phyloP scores from a whole-genome alignment of 441 rosid genomes.

The Aquilaria agallochum region DNA sequence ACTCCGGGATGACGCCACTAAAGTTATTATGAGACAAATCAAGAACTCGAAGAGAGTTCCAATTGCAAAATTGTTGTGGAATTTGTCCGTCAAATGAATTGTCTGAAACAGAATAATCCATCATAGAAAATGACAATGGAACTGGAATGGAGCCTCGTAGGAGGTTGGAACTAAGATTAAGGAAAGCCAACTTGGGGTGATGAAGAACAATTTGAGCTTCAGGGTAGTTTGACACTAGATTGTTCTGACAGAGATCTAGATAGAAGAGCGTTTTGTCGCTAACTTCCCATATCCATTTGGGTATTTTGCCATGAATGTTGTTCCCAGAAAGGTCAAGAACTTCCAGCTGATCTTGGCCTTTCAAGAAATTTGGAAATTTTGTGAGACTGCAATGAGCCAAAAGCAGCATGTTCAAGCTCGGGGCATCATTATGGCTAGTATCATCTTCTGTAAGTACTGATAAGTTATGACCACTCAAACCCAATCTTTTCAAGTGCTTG shows the following conservation, averaged over 20 bases:
- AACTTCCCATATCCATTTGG: too few species aligned
- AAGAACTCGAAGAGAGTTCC: not conserved
- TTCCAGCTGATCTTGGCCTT: slow-evolving; percentile 9
- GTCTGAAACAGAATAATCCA: too few species aligned
- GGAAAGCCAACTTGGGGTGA: too few species aligned
- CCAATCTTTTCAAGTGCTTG: not conserved
- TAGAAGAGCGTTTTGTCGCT: too few species aligned
- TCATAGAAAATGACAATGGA: too few species aligned
- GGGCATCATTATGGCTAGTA: not conserved
- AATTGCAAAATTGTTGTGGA: slow-evolving; percentile 4
- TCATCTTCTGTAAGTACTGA: not conserved
- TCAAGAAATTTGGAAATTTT: slow-evolving; percentile 19
- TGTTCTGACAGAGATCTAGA: too few species aligned
- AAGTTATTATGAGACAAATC: slow-evolving; percentile 10
- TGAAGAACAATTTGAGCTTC: too few species aligned
- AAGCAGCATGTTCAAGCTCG: not conserved
- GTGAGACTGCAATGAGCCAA: slow-evolving; percentile 15
- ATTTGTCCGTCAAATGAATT: not conserved
- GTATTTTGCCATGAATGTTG: too few species aligned
- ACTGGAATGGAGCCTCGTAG: not conserved
- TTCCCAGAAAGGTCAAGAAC: slow-evolving; percentile 4
- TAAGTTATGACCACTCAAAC: slow-evolving; percentile 10
- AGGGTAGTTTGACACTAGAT: too few species aligned
- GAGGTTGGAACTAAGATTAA: not conserved
- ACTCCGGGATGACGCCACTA: not conserved